phyloP scores from a whole-genome alignment of 306 rosid species.

The Quercus mongolica region DNA sequence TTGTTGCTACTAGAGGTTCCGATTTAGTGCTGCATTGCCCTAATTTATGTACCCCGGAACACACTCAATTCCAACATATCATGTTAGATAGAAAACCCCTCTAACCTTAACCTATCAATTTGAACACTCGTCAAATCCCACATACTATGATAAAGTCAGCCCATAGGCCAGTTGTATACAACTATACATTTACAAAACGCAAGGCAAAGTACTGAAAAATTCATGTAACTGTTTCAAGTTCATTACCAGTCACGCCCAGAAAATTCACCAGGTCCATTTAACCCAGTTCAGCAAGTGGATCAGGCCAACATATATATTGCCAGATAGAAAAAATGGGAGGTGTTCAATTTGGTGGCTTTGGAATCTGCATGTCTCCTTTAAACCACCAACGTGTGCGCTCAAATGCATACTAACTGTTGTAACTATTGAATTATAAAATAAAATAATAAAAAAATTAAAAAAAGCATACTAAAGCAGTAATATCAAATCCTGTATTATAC shows the following conservation, averaged over 20 bases:
- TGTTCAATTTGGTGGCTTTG: not conserved
- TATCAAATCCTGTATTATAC: not conserved
- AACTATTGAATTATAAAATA: too few species aligned
- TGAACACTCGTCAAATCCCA: not conserved
- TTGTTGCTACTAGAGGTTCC: not conserved
- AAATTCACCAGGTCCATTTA: not conserved
- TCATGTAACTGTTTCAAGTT: not conserved
- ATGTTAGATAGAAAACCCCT: not conserved
- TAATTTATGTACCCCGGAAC: not conserved
- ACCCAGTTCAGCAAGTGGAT: not conserved
- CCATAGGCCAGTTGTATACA: not conserved
- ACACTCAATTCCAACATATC: not conserved
- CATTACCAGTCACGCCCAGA: not conserved
- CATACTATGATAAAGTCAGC: not conserved
- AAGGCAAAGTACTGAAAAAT: not conserved
- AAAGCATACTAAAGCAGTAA: not conserved
- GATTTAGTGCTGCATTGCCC: not conserved
- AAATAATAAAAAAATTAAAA: too few species aligned
- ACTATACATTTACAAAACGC: not conserved
- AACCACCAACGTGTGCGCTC: not conserved
- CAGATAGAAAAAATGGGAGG: too few species aligned
- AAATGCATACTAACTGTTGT: not conserved
- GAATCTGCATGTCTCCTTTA: not conserved
- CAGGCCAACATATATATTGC: not conserved
- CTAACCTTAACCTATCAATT: not conserved